Percentiles rank a stretch among this genome's conserved stretches.
Conservation (phyloP, 352 stramenopile genomes). For the Blastocystis sp. region DNA sequence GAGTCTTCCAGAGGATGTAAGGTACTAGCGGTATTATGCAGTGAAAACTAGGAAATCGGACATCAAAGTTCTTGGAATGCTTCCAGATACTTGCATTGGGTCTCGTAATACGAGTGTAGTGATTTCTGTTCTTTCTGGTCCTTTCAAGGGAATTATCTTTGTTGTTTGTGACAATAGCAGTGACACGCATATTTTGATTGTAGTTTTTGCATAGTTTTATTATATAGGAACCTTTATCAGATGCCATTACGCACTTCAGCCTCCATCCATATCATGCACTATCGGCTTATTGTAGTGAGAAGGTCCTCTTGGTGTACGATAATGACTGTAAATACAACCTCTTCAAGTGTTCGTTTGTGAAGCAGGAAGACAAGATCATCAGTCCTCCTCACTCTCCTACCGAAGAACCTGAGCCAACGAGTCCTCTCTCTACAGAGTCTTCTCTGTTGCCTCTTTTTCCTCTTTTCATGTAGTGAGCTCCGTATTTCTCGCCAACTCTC, state of each 20-base stretch:
- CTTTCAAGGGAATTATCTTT: constrained; percentile 35
- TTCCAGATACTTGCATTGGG: constrained; percentile 8
- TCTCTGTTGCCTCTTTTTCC: background rate
- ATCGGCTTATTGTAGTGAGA: constrained; percentile 32
- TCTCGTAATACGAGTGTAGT: constrained; percentile 33
- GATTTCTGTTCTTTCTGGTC: constrained; percentile 28
- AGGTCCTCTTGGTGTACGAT: background rate
- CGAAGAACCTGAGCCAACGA: background rate
- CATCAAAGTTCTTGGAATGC: background rate
- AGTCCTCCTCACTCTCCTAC: background rate
- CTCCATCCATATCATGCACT: constrained; percentile 35
- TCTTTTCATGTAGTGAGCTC: background rate
- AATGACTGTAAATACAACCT: constrained; percentile 54
- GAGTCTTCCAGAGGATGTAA: constrained; percentile 28
- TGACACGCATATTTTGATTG: constrained; percentile 23
- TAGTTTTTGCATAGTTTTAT: background rate
- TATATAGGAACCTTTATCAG: background rate
- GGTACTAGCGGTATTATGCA: background rate
- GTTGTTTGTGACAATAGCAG: constrained; percentile 2
- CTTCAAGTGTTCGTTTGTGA: constrained; percentile 32
- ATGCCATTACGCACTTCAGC: constrained; percentile 3
- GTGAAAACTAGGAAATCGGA: constrained; percentile 12
- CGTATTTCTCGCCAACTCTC: background rate
- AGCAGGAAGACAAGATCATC: background rate
- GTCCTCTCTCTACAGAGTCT: background rate